Base-by-base conservation (phyloP, 2,329 filamentous ascomycete species). In the Pseudofabraea citricarpa region DNA sequence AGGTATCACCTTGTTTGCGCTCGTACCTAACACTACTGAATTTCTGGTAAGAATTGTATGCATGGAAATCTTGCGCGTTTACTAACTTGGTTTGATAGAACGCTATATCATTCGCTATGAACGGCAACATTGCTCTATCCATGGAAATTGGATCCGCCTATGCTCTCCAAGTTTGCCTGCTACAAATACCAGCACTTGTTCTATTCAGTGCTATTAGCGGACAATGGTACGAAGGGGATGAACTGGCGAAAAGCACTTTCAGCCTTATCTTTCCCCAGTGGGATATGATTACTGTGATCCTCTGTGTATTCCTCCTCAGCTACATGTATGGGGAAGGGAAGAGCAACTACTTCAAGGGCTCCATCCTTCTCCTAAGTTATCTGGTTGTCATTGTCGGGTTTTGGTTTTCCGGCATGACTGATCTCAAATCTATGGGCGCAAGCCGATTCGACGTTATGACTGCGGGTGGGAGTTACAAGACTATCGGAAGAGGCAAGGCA, bases 311-410 rank as follows among this genome's bases (percentile, higher is more conserved):
- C 70, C 71, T 98, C 44, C 80, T 98, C 53, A 95, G 90, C 58
- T 95, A 97, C 72, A 91, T 98, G 73, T 95, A 97, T 57, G 88
- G 91, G 40, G 93, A 98, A 68, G 93, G 93, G 31, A 98, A 98
- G 79, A 97, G 90, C 72, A 98, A 98, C 67, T 98, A 98, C 67
- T 98, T 98, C 80, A 98, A 98, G 71, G 93, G 93, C 40, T 95
- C 88, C 52, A 96, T 97, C 55, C 74, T 98, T 41, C 81, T 97
- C 51, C 72, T 98, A 40, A 93, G 88, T 24, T 98, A 98, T 63
- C 67, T 97, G 19, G 93, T 97, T 21, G 89, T 98, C 38, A 72
- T 96, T 21, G 79, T 88, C 35, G 93, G 93, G 1, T 98, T 94
- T 71, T 97, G 89, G 67, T 85, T 95, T 46, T 89, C 88, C 41